A percentile compares a stretch with the other conserved stretches of the same genome.
Evolutionary conservation across 2,329 filamentous ascomycete species (phyloP).

Genomic region (Fusarium liriodendri): DNA sequence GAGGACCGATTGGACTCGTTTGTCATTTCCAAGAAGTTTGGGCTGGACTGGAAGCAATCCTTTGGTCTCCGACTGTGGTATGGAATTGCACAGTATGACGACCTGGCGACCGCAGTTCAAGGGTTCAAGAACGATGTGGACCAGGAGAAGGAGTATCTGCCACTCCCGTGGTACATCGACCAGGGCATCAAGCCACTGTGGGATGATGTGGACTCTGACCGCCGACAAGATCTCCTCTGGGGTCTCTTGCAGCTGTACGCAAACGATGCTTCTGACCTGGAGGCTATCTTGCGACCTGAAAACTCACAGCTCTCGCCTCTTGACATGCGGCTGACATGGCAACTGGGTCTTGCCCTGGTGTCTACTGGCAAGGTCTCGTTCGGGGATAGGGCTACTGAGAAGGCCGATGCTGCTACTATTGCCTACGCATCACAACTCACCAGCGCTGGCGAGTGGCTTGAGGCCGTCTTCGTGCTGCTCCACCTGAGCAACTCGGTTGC

Average conservation of each 20-base stretch:
- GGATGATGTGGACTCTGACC: slow-evolving; percentile 67
- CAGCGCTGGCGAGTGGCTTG: slow-evolving; percentile 73
- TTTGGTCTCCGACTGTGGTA: slow-evolving; percentile 96
- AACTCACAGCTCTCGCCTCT: slow-evolving; percentile 81
- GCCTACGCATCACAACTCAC: slow-evolving; percentile 75
- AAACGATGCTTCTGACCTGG: slow-evolving; percentile 66
- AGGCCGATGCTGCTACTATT: slow-evolving; percentile 73
- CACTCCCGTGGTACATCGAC: slow-evolving; percentile 77
- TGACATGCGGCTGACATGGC: slow-evolving; percentile 84
- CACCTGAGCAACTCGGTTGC: slow-evolving; percentile 74
- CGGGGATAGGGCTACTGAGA: slow-evolving; percentile 64
- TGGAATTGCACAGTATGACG: slow-evolving; percentile 74
- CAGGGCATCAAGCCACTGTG: slow-evolving; percentile 68
- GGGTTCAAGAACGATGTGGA: slow-evolving; percentile 80
- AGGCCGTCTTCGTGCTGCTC: slow-evolving; percentile 80
- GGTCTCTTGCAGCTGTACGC: slow-evolving; percentile 86
- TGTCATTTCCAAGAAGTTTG: slow-evolving; percentile 84
- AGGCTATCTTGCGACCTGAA: slow-evolving; percentile 79
- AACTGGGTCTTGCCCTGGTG: slow-evolving; percentile 77
- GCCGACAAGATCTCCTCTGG: slow-evolving; percentile 84
- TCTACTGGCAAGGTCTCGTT: slow-evolving; percentile 64
- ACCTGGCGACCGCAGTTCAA: slow-evolving; percentile 77
- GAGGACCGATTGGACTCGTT: slow-evolving; percentile 88
- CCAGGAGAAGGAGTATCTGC: slow-evolving; percentile 76
- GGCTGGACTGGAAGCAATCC: slow-evolving; percentile 91